Conservation (phyloP, 352 stramenopile species). For the Phytophthora capsici region DNA sequence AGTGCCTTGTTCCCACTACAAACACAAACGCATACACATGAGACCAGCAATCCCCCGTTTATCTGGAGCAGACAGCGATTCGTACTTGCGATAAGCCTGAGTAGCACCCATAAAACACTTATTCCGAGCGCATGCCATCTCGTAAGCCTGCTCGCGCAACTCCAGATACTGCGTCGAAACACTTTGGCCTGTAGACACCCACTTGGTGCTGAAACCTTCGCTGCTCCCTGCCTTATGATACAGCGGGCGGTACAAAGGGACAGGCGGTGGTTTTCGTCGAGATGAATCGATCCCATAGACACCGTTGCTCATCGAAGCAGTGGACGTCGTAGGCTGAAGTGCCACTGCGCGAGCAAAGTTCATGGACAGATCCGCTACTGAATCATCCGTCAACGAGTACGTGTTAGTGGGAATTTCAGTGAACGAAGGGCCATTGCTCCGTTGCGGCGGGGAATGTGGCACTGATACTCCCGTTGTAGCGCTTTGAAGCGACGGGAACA, state of each 20-base stretch:
- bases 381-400: slow-evolving; percentile 35
- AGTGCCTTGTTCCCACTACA: slow-evolving; percentile 75
- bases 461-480: slow-evolving; percentile 17
- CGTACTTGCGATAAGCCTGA: slow-evolving; percentile 81
- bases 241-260: slow-evolving; percentile 43
- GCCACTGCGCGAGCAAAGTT: slow-evolving; percentile 85
- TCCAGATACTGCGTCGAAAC: slow-evolving; percentile 78
- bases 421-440: slow-evolving; percentile 6
- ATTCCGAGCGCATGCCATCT: slow-evolving; percentile 83
- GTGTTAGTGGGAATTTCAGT: slow-evolving; percentile 10
- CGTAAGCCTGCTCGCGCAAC: slow-evolving; percentile 78
- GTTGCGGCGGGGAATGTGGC: slow-evolving; percentile 12
- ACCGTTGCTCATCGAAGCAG: slow-evolving; percentile 1
- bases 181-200: slow-evolving; percentile 67
- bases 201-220: slow-evolving; percentile 51
- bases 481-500: slow-evolving; percentile 79
- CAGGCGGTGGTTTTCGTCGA: slow-evolving; percentile 26
- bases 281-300: slow-evolving; percentile 26
- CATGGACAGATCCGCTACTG: slow-evolving; percentile 54
- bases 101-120: slow-evolving; percentile 89
- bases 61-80: not conserved
- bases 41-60: slow-evolving; percentile 5
- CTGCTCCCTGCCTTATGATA: slow-evolving; percentile 61
- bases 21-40: slow-evolving; percentile 27
- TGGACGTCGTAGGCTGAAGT: slow-evolving; percentile 35